Percentiles rank a stretch among this genome's conserved stretches.
Evolutionary conservation across 805 yeast genomes (phyloP).

Genomic region (Lipomyces orientalis): DNA sequence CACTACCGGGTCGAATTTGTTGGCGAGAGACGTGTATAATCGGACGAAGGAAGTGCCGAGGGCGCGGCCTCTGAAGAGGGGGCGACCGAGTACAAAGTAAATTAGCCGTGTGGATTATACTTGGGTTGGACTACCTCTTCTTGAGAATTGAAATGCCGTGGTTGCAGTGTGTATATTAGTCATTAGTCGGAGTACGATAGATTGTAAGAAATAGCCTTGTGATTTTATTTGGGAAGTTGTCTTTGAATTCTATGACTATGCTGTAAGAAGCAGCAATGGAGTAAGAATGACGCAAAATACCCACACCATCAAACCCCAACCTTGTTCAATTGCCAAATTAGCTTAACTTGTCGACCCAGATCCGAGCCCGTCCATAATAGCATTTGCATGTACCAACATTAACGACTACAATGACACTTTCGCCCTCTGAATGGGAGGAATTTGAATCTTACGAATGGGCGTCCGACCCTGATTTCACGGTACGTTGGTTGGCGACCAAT

Average conservation of each 20-base stretch:
- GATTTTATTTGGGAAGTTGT: background rate
- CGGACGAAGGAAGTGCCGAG: slow-evolving; percentile 15
- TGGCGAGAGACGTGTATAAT: slow-evolving; percentile 18
- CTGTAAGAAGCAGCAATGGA: background rate
- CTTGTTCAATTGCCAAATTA: background rate
- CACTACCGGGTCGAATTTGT: slow-evolving; percentile 15
- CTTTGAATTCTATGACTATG: background rate
- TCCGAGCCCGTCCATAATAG: too few relatives aligned
- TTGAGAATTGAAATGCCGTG: background rate
- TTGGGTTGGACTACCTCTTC: background rate
- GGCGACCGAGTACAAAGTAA: slow-evolving; percentile 1
- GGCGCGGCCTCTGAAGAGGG: slow-evolving; percentile 1
- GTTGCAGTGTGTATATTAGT: slow-evolving; percentile 2
- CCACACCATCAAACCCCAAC: background rate
- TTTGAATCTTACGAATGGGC: slow-evolving; percentile 32
- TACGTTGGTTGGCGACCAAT: slow-evolving; percentile 3
- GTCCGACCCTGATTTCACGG: slow-evolving; percentile 27
- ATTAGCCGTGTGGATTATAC: background rate
- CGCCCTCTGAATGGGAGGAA: slow-evolving; percentile 24
- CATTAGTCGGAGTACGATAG: slow-evolving; percentile 12
- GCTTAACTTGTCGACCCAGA: too few relatives aligned
- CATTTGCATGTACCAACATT: background rate
- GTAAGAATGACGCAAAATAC: background rate
- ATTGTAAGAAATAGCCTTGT: background rate
- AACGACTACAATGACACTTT: slow-evolving; percentile 12